Conservation (phyloP, 768 basidiomycete genomes). For the Leccinum imitatum region DNA sequence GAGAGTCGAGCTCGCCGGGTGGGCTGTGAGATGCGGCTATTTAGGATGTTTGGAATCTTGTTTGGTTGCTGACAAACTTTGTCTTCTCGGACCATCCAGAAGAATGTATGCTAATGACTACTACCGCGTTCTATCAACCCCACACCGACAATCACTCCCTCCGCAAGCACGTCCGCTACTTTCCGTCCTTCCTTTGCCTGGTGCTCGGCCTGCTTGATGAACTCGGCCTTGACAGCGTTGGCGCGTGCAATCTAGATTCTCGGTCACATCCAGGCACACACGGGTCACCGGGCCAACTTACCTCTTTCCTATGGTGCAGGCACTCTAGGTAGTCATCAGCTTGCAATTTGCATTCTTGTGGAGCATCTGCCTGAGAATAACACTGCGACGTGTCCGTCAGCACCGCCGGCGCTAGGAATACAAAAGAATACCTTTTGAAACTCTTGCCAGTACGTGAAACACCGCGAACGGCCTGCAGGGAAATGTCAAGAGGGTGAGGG, state of each 20-base stretch:
- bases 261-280: not conserved
- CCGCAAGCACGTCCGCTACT: conserved; percentile 65
- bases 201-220: conserved; percentile 62
- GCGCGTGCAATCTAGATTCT: conserved; percentile 58
- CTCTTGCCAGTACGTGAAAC: conserved; percentile 92
- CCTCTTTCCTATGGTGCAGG: conserved; percentile 87
- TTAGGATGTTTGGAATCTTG: conserved; percentile 36
- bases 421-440: conserved; percentile 58
- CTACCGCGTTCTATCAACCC: conserved; percentile 63
- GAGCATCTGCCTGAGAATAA: conserved; percentile 77
- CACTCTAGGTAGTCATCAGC: conserved; percentile 91
- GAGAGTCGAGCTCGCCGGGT: conserved; percentile 18
- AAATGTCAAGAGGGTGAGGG: conserved; percentile 5
- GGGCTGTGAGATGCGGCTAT: conserved; percentile 27
- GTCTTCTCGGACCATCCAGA: conserved; percentile 12
- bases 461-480: conserved; percentile 70
- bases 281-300: conserved; percentile 33
- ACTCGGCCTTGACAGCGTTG: conserved; percentile 68
- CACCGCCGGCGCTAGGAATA: not conserved
- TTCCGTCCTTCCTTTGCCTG: conserved; percentile 71
- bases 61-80: conserved; percentile 39
- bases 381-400: conserved; percentile 50
- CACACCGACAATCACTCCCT: conserved; percentile 72
- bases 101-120: not conserved
- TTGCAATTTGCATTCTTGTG: conserved; percentile 65